Conservation (phyloP, 2,329 filamentous ascomycete genomes). For the Aspergillus ruber region DNA sequence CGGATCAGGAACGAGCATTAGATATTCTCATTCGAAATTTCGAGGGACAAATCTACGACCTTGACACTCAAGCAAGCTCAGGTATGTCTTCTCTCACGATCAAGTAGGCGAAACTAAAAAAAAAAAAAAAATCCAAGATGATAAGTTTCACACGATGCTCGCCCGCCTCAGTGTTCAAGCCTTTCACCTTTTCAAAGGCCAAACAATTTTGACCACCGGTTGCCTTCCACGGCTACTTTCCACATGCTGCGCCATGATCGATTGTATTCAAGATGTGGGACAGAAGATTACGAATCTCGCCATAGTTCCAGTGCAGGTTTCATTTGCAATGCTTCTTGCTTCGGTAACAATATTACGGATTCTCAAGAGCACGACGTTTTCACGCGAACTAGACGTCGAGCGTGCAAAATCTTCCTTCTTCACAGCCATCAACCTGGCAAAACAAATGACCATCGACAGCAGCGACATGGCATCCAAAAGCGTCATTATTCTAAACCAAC, state of each 20-base stretch:
- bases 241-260: slow-evolving; percentile 26
- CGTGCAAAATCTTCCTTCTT: slow-evolving; percentile 31
- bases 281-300: slow-evolving; percentile 15
- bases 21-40: slow-evolving; percentile 32
- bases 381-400: slow-evolving; percentile 25
- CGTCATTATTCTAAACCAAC: slow-evolving; percentile 27
- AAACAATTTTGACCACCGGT: slow-evolving; percentile 18
- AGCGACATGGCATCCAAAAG: slow-evolving; percentile 30
- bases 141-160: slow-evolving; percentile 22
- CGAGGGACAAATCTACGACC: slow-evolving; percentile 29
- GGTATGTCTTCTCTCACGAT: slow-evolving; percentile 16
- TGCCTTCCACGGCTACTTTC: slow-evolving; percentile 21
- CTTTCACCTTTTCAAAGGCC: slow-evolving; percentile 32
- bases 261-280: slow-evolving; percentile 19
- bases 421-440: slow-evolving; percentile 31
- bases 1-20: slow-evolving; percentile 33
- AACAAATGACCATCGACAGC: slow-evolving; percentile 31
- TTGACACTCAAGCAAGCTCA: slow-evolving; percentile 27
- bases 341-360: slow-evolving; percentile 30
- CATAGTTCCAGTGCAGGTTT: slow-evolving; percentile 22
- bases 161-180: slow-evolving; percentile 29
- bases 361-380: slow-evolving; percentile 27
- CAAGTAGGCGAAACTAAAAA: slow-evolving; percentile 5
- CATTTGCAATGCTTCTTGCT: slow-evolving; percentile 25
- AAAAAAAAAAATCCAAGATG: slow-evolving; percentile 18